phyloP scores from a whole-genome alignment of 2,329 filamentous ascomycete genomes.

The Aspergillus calidoustus region DNA sequence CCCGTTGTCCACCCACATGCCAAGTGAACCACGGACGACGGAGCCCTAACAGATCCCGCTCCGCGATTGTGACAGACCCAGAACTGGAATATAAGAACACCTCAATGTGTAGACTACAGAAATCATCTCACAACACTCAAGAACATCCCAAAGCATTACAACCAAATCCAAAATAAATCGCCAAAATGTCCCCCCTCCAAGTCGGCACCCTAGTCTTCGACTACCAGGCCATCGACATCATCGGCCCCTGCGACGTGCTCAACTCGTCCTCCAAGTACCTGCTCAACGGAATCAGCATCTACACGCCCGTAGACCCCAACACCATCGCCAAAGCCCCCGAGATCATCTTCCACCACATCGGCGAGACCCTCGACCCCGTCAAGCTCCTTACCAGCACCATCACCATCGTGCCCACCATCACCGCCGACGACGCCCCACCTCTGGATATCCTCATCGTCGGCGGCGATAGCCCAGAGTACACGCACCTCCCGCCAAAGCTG shows the following conservation, averaged over 20 bases:
- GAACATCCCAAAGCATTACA: neutral
- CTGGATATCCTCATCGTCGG: conserved; percentile 5
- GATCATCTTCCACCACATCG: conserved; percentile 11
- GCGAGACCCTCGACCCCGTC: neutral
- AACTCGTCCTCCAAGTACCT: conserved; percentile 2
- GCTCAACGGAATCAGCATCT: neutral
- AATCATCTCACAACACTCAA: neutral
- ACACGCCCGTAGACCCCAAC: neutral
- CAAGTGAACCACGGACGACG: neutral
- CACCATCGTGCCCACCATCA: conserved; percentile 4
- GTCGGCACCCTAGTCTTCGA: conserved; percentile 11
- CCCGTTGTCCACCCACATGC: too few relatives aligned
- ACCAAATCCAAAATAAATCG: neutral
- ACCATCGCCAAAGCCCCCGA: conserved; percentile 5
- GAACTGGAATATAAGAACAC: too few relatives aligned
- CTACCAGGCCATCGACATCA: conserved; percentile 13
- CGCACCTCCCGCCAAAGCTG: neutral
- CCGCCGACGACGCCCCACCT: neutral
- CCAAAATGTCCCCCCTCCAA: neutral
- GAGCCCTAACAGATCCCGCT: neutral
- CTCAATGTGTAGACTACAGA: too few relatives aligned
- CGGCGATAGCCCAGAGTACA: neutral
- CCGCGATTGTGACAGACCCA: neutral
- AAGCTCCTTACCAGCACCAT: conserved; percentile 2
- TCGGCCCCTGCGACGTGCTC: conserved; percentile 11